phyloP scores from a whole-genome alignment of 2,329 filamentous ascomycete species.

The Passalora sequoiae region DNA sequence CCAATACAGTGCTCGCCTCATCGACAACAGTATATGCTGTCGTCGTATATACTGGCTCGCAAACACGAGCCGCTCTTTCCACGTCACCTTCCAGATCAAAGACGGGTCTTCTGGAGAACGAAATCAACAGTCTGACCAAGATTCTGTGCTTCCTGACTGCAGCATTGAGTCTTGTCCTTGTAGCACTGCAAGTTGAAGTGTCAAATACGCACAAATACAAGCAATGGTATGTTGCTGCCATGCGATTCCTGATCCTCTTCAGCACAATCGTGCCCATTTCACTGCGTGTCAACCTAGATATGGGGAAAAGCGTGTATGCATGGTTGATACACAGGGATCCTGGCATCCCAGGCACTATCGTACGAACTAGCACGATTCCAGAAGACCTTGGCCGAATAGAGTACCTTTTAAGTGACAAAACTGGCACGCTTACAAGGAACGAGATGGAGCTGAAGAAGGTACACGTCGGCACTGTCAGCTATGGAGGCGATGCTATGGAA shows the following conservation, averaged over 20 bases:
- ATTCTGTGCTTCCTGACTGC: constrained; percentile 88
- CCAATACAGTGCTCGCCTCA: constrained; percentile 93
- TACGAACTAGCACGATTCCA: constrained; percentile 93
- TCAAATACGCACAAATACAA: constrained; percentile 60
- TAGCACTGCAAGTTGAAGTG: constrained; percentile 66
- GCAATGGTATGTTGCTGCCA: constrained; percentile 92
- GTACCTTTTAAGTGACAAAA: constrained; percentile 94
- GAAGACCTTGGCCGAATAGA: constrained; percentile 94
- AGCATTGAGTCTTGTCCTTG: constrained; percentile 77
- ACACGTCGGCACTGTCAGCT: constrained; percentile 95
- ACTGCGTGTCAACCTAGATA: constrained; percentile 89
- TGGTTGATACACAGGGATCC: constrained; percentile 90
- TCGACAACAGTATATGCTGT: constrained; percentile 83
- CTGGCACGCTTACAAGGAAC: constrained; percentile 95
- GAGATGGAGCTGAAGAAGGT: constrained; percentile 86
- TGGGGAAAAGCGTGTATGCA: constrained; percentile 95
- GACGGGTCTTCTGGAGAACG: constrained; percentile 85
- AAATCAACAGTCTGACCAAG: constrained; percentile 96
- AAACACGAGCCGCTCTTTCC: constrained; percentile 89
- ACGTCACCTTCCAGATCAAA: constrained; percentile 90
- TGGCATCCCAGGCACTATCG: constrained; percentile 85
- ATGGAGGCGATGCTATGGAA: constrained; percentile 98
- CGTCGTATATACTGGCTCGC: constrained; percentile 88
- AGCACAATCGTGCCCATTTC: constrained; percentile 99
- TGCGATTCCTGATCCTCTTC: constrained; percentile 96